Percentiles rank a stretch among this genome's conserved stretches.
phyloP scores from a whole-genome alignment of 371 early-diverging fungal genomes.

The Mucor mucedo region DNA sequence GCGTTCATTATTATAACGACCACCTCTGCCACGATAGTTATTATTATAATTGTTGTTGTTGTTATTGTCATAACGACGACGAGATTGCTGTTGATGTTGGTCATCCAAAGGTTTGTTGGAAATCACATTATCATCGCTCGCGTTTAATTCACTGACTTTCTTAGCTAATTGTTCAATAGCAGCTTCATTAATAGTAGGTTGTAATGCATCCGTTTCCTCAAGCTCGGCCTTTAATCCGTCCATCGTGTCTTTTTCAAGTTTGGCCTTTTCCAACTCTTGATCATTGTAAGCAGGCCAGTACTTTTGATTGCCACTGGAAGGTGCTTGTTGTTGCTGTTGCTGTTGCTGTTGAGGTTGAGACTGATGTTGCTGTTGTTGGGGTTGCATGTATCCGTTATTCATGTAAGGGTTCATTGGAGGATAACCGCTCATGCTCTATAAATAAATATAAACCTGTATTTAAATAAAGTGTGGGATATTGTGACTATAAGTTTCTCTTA shows the following conservation, averaged over 20 bases:
- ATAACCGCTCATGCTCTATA: constrained; percentile 43
- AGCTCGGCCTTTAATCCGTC: constrained; percentile 34
- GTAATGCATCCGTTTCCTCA: constrained; percentile 31
- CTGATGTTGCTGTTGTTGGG: not conserved
- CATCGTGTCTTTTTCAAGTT: constrained; percentile 27
- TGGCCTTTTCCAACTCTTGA: constrained; percentile 13
- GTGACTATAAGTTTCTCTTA: constrained; percentile 31
- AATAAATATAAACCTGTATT: not conserved
- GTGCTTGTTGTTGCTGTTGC: constrained; percentile 32
- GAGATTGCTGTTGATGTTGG: constrained; percentile 10
- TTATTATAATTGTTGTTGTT: constrained; percentile 34
- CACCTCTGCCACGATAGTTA: constrained; percentile 23
- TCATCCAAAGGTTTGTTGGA: constrained; percentile 11
- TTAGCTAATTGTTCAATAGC: constrained; percentile 63
- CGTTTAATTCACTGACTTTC: constrained; percentile 61
- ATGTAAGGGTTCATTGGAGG: constrained; percentile 48
- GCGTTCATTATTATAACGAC: constrained; percentile 37
- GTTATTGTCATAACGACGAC: constrained; percentile 22
- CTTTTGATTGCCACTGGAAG: constrained; percentile 4
- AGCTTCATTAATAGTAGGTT: constrained; percentile 44
- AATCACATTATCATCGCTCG: constrained; percentile 21
- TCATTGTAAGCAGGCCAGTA: constrained; percentile 23
- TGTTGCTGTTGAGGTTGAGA: constrained; percentile 33
- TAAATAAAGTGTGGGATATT: not conserved
- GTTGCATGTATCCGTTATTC: constrained; percentile 27